A percentile compares a stretch with the other conserved stretches of the same genome.
Evolutionary conservation across 2,329 filamentous ascomycete species (phyloP).

Genomic region (Cladobotryum protrusum): DNA sequence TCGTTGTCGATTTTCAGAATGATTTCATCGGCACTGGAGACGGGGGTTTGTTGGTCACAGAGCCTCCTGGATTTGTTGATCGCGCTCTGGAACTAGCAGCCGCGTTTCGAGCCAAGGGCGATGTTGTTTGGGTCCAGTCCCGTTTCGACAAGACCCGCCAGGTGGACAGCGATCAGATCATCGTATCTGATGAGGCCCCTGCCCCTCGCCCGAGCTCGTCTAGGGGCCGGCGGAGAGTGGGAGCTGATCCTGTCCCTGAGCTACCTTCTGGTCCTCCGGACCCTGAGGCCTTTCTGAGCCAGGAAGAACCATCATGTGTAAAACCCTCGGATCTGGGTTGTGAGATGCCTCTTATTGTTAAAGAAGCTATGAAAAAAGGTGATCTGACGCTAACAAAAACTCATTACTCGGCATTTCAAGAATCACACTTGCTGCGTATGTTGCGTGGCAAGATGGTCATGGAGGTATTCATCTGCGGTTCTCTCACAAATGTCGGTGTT

Average conservation of each 20-base stretch:
- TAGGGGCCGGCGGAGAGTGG: conserved; percentile 11
- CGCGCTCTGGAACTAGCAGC: conserved; percentile 60
- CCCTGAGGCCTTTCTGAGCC: conserved; percentile 43
- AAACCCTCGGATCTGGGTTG: conserved; percentile 38
- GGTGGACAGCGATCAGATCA: conserved; percentile 46
- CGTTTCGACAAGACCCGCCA: conserved; percentile 60
- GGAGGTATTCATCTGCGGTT: conserved; percentile 82
- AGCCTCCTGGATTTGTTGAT: conserved; percentile 59
- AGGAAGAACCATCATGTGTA: conserved; percentile 36
- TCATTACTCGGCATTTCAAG: conserved; percentile 82
- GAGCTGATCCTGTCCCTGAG: background rate
- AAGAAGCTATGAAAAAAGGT: conserved; percentile 37
- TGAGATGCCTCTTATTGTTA: conserved; percentile 38
- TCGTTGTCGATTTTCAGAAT: conserved; percentile 84
- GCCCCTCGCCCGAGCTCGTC: conserved; percentile 9
- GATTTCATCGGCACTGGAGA: conserved; percentile 66
- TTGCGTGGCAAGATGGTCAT: conserved; percentile 83
- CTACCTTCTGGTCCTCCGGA: conserved; percentile 15
- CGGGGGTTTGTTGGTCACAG: conserved; percentile 60
- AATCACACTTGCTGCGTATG: conserved; percentile 65
- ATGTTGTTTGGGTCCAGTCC: conserved; percentile 80
- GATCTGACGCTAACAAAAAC: conserved; percentile 59
- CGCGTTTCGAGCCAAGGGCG: conserved; percentile 64
- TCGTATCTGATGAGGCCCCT: conserved; percentile 33
- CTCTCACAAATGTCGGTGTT: conserved; percentile 79